Conservation (phyloP, 768 basidiomycete genomes). For the Amanita jacksonii region DNA sequence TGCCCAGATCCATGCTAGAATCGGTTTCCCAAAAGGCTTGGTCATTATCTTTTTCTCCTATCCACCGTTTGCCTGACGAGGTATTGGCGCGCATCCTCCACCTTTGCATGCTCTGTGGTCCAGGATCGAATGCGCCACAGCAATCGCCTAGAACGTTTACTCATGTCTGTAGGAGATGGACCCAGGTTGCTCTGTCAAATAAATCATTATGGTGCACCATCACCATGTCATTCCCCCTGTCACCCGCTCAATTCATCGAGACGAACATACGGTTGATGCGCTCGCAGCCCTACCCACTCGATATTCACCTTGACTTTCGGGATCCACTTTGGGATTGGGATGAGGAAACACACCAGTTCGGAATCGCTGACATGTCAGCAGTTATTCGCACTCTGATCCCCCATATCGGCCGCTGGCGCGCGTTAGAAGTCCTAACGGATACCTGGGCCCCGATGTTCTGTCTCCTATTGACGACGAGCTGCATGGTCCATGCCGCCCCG, state of each 20-base stretch:
- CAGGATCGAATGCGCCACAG: conserved; percentile 11
- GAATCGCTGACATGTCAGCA: conserved; percentile 33
- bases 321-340: conserved; percentile 51
- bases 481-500: conserved; percentile 22
- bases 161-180: conserved; percentile 44
- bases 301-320: conserved; percentile 48
- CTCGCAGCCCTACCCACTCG: conserved; percentile 37
- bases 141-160: conserved; percentile 23
- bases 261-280: conserved; percentile 30
- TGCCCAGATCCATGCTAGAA: too few relatives aligned
- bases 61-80: conserved; percentile 24
- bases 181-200: conserved; percentile 34
- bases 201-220: conserved; percentile 44
- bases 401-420: conserved; percentile 37
- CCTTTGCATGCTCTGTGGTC: conserved; percentile 10
- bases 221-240: conserved; percentile 33
- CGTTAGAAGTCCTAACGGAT: conserved; percentile 42
- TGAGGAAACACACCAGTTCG: conserved; percentile 35
- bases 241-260: conserved; percentile 26
- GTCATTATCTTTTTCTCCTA: conserved; percentile 5
- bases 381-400: conserved; percentile 36
- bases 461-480: conserved; percentile 33
- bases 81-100: conserved; percentile 27
- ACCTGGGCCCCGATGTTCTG: conserved; percentile 51
- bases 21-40: conserved; percentile 1